Conservation (phyloP, 2,329 filamentous ascomycete species). For the Botryotinia calthae region DNA sequence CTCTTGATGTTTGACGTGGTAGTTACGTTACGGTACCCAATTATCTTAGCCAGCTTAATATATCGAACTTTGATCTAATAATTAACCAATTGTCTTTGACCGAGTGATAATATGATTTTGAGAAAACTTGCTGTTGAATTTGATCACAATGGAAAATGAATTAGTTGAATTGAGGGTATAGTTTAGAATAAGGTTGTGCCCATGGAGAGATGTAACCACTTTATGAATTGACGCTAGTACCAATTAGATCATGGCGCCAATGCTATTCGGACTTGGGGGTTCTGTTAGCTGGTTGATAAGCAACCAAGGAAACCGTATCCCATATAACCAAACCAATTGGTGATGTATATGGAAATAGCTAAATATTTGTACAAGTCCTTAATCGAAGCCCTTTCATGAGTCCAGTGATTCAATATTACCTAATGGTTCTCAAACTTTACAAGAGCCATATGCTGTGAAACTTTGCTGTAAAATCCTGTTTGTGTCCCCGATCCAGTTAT, state of each 20-base stretch:
- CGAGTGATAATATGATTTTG: neutral
- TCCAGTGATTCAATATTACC: neutral
- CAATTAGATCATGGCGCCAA: too few relatives aligned
- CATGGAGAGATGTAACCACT: too few relatives aligned
- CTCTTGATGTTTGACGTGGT: neutral
- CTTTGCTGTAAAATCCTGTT: accelerated
- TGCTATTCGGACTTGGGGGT: neutral
- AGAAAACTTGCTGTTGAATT: neutral
- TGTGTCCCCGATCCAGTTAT: neutral
- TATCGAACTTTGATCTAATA: neutral
- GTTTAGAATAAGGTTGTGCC: too few relatives aligned
- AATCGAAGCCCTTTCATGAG: neutral
- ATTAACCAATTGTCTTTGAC: neutral
- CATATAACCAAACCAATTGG: neutral
- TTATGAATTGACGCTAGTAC: too few relatives aligned
- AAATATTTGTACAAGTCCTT: neutral
- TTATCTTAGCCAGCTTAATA: neutral
- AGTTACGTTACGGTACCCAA: neutral
- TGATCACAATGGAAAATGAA: too few relatives aligned
- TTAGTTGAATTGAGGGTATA: too few relatives aligned
- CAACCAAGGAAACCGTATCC: neutral
- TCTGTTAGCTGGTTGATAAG: neutral
- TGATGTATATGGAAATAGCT: neutral
- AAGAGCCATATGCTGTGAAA: accelerated
- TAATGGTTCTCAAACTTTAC: neutral